Conservation (phyloP, 2,329 filamentous ascomycete species). For the Fusarium falciforme region DNA sequence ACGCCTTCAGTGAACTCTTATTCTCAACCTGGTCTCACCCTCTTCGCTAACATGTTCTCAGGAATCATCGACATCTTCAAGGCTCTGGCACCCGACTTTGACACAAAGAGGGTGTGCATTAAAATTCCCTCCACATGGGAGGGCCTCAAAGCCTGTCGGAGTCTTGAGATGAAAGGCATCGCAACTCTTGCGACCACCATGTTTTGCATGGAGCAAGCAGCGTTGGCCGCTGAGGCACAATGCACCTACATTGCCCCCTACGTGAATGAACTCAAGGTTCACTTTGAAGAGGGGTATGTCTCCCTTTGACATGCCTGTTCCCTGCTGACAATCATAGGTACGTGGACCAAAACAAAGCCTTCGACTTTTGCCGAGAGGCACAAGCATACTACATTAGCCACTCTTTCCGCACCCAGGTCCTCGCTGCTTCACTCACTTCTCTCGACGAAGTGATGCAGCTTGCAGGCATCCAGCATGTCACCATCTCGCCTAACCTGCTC, state of each 20-base stretch:
- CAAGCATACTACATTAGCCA: conserved; percentile 63
- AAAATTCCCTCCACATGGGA: conserved; percentile 74
- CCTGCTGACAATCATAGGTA: conserved; percentile 50
- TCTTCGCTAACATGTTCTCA: conserved; percentile 37
- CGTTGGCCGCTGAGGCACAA: conserved; percentile 65
- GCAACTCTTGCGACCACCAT: conserved; percentile 71
- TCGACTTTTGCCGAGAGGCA: conserved; percentile 62
- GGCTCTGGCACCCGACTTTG: conserved; percentile 45
- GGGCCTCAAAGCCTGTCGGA: conserved; percentile 68
- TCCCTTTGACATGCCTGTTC: neutral
- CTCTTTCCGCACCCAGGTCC: conserved; percentile 59
- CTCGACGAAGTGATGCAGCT: conserved; percentile 68
- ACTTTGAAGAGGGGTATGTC: conserved; percentile 63
- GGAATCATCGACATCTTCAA: conserved; percentile 56
- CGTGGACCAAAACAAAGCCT: conserved; percentile 59
- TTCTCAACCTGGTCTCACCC: rapidly evolving
- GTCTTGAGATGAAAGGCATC: conserved; percentile 65
- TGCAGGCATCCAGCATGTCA: conserved; percentile 69
- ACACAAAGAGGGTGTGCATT: conserved; percentile 66
- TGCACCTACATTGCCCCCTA: conserved; percentile 75
- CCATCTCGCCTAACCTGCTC: conserved; percentile 66
- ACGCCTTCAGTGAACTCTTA: conserved; percentile 59
- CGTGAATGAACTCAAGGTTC: conserved; percentile 73
- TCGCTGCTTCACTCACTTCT: conserved; percentile 68
- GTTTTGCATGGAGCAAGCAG: conserved; percentile 71